Evolutionary conservation across 495 filamentous ascomycete species (phyloP).

Genomic region (Tetracladium setigerum): DNA sequence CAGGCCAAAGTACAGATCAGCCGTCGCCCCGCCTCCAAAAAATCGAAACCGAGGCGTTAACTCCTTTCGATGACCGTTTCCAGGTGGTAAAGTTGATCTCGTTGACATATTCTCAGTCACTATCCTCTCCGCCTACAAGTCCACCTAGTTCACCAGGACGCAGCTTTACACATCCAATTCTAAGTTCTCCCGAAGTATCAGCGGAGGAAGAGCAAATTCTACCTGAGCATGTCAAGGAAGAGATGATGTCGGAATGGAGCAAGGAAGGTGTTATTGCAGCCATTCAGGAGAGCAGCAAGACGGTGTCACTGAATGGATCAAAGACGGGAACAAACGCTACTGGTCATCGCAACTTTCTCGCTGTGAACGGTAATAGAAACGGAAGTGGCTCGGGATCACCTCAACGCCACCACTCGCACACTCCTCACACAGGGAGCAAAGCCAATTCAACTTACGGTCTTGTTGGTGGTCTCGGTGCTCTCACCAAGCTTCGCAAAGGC

Average conservation of each 20-base stretch:
- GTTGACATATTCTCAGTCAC: slow-evolving; percentile 50
- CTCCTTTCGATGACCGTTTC: slow-evolving; percentile 58
- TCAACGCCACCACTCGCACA: neutral
- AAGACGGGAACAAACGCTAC: slow-evolving; percentile 49
- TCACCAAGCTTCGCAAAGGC: slow-evolving; percentile 18
- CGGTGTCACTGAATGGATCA: slow-evolving; percentile 65
- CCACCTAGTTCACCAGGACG: slow-evolving; percentile 66
- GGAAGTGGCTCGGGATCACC: slow-evolving; percentile 11
- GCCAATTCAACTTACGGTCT: slow-evolving; percentile 21
- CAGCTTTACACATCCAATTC: slow-evolving; percentile 50
- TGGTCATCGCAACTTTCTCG: slow-evolving; percentile 41
- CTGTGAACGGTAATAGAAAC: slow-evolving; percentile 43
- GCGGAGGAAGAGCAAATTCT: slow-evolving; percentile 20
- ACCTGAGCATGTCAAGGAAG: slow-evolving; percentile 53
- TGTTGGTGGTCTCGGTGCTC: slow-evolving; percentile 18
- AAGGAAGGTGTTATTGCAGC: slow-evolving; percentile 60
- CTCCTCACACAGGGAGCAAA: neutral
- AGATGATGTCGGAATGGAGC: slow-evolving; percentile 71
- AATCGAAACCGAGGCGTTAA: slow-evolving; percentile 49
- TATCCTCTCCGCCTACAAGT: slow-evolving; percentile 55
- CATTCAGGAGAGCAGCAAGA: slow-evolving; percentile 58
- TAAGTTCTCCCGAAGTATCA: slow-evolving; percentile 27
- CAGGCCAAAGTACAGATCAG: slow-evolving; percentile 34
- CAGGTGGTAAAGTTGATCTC: slow-evolving; percentile 67
- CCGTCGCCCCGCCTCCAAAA: slow-evolving; percentile 35